Conservation (phyloP, 371 early-diverging fungal species). For the Fennellomyces sp. region DNA sequence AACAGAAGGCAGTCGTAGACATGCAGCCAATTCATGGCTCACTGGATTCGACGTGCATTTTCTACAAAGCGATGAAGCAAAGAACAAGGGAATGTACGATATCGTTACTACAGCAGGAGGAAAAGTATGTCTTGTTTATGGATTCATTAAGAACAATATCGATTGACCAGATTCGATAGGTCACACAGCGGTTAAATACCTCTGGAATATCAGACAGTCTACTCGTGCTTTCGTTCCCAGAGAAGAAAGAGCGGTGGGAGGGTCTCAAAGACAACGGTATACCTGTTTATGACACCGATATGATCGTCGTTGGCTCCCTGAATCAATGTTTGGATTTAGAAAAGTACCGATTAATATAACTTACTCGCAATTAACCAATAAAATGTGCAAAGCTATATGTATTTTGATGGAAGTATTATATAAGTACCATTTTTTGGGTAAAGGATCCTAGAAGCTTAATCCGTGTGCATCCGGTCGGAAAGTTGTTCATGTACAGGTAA, state of each 20-base stretch:
- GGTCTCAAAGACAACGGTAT: conserved; percentile 5
- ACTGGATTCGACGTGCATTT: conserved; percentile 17
- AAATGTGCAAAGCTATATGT: too few relatives aligned
- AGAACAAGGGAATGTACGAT: conserved; percentile 10
- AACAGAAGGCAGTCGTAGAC: background rate
- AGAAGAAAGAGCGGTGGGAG: conserved; percentile 8
- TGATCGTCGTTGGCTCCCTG: conserved; percentile 16
- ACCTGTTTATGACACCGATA: conserved; percentile 11
- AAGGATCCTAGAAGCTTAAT: too few relatives aligned
- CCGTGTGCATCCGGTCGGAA: too few relatives aligned
- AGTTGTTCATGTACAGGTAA: too few relatives aligned
- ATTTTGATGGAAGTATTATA: too few relatives aligned
- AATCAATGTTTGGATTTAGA: conserved; percentile 17
- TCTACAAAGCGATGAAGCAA: conserved; percentile 12
- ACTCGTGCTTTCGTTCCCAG: too few relatives aligned
- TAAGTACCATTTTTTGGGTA: too few relatives aligned
- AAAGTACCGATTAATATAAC: conserved; percentile 4
- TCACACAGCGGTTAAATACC: too few relatives aligned
- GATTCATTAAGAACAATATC: background rate
- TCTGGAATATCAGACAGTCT: too few relatives aligned
- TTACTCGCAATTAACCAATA: too few relatives aligned
- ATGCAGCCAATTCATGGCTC: conserved; percentile 9
- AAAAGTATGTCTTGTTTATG: conserved; percentile 1
- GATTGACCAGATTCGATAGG: background rate
- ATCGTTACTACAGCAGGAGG: conserved; percentile 26